A percentile compares a stretch with the other conserved stretches of the same genome.
Evolutionary conservation across 495 filamentous ascomycete genomes (phyloP).

Genomic region (Aspergillus mulundensis): DNA sequence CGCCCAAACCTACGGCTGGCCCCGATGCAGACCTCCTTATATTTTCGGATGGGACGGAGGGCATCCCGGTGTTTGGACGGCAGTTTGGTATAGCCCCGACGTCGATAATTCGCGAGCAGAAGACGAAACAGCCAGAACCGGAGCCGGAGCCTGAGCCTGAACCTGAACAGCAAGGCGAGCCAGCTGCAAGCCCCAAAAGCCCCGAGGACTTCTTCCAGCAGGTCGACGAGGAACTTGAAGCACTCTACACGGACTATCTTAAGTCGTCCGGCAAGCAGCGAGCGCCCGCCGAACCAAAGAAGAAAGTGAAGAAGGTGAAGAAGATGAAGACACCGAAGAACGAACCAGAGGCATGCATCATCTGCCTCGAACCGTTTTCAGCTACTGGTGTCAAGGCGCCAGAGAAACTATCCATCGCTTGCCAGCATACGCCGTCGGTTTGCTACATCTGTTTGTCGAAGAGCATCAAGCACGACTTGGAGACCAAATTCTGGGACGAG

Average conservation of each 20-base stretch:
- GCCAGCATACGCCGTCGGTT: slow-evolving; percentile 5
- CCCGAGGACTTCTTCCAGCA: neutral
- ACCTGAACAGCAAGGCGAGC: neutral
- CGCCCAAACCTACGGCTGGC: neutral
- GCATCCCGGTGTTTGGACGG: slow-evolving; percentile 8
- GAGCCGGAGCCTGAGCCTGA: neutral
- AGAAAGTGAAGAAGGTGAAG: neutral
- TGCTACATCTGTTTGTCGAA: slow-evolving; percentile 9
- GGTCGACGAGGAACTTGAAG: slow-evolving; percentile 5
- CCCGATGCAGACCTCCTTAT: slow-evolving; percentile 3
- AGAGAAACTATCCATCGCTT: slow-evolving; percentile 1
- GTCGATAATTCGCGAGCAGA: slow-evolving; percentile 7
- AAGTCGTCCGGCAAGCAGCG: neutral
- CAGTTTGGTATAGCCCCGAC: slow-evolving; percentile 10
- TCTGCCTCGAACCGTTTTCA: slow-evolving; percentile 13
- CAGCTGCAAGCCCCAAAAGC: neutral
- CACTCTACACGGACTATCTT: neutral
- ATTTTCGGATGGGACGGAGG: slow-evolving; percentile 5
- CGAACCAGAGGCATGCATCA: slow-evolving; percentile 5
- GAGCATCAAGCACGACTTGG: slow-evolving; percentile 14
- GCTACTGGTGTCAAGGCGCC: neutral
- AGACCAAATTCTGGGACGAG: slow-evolving; percentile 12
- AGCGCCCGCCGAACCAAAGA: neutral
- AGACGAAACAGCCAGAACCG: neutral
- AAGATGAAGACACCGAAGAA: neutral